These are phyloP conservation scores for Macroventuria anomochaeta DNA, from an alignment of 2,329 filamentous ascomycete genomes.

Conservation along the genomic window DNA sequence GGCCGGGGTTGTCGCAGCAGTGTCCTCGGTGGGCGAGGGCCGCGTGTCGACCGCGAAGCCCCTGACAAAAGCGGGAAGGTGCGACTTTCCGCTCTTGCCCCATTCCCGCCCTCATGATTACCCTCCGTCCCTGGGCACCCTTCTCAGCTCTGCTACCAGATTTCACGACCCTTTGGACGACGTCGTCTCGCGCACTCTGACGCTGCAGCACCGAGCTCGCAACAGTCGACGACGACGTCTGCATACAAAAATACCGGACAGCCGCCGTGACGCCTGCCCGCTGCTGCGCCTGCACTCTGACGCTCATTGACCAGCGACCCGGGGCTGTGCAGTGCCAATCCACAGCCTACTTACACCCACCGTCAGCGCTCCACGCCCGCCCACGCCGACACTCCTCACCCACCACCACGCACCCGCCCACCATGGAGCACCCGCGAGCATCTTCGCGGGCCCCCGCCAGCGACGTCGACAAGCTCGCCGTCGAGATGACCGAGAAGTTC, in stretches of 20 bases:
- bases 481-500: conserved; percentile 81
- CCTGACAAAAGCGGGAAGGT: conserved; percentile 20
- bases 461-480: conserved; percentile 60
- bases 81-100: conserved; percentile 19
- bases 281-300: conserved; percentile 18
- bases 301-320: conserved; percentile 16
- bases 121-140: conserved; percentile 16
- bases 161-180: conserved; percentile 4
- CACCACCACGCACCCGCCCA: conserved; percentile 23
- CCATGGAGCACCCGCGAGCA: conserved; percentile 46
- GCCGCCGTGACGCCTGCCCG: conserved; percentile 1
- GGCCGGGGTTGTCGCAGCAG: conserved; percentile 10
- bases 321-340: conserved; percentile 20
- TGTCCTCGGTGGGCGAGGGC: conserved; percentile 11
- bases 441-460: conserved; percentile 37
- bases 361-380: conserved; percentile 17
- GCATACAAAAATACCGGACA: background rate
- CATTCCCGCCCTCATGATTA: conserved; percentile 23
- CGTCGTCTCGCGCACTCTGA: conserved; percentile 18
- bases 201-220: conserved; percentile 18
- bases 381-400: conserved; percentile 19
- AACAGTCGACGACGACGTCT: conserved; percentile 10
- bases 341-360: conserved; percentile 14
- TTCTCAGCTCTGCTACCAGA: conserved; percentile 13
- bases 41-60: conserved; percentile 21